A percentile compares a stretch with the other conserved stretches of the same genome.
Evolutionary conservation across 2,329 filamentous ascomycete genomes (phyloP).

Genomic region (Claviceps spartinae): DNA sequence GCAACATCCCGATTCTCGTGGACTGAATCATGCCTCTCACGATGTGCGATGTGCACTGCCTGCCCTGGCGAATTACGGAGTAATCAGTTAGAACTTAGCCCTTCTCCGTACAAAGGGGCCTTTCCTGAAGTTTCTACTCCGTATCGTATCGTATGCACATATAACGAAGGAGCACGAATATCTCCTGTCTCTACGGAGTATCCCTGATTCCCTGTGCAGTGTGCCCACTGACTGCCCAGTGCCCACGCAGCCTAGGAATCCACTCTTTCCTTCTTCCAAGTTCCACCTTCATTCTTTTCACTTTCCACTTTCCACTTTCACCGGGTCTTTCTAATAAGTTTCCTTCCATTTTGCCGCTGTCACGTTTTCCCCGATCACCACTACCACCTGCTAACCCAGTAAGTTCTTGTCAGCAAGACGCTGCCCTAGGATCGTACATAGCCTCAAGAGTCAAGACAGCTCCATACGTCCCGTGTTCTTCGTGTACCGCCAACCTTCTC

Average conservation of each 20-base stretch:
- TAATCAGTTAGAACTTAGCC: not conserved
- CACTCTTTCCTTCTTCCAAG: not conserved
- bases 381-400: too few relatives aligned
- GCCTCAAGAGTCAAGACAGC: not conserved
- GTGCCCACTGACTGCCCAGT: too few relatives aligned
- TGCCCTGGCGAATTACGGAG: not conserved
- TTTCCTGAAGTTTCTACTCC: not conserved
- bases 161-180: too few relatives aligned
- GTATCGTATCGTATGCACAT: not conserved
- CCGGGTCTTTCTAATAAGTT: not conserved
- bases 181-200: too few relatives aligned
- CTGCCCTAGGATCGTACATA: too few relatives aligned
- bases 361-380: not conserved
- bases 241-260: not conserved
- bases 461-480: not conserved
- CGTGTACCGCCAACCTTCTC: not conserved
- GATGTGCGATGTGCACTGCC: not conserved
- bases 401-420: too few relatives aligned
- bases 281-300: not conserved
- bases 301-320: not conserved
- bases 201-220: too few relatives aligned
- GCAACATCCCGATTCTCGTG: too few relatives aligned
- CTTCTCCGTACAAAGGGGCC: not conserved
- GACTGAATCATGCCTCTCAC: too few relatives aligned
- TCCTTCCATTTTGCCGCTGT: not conserved